Base-by-base conservation (phyloP, 148 eudicot genomes). In the Dysphania ambrosioides region DNA sequence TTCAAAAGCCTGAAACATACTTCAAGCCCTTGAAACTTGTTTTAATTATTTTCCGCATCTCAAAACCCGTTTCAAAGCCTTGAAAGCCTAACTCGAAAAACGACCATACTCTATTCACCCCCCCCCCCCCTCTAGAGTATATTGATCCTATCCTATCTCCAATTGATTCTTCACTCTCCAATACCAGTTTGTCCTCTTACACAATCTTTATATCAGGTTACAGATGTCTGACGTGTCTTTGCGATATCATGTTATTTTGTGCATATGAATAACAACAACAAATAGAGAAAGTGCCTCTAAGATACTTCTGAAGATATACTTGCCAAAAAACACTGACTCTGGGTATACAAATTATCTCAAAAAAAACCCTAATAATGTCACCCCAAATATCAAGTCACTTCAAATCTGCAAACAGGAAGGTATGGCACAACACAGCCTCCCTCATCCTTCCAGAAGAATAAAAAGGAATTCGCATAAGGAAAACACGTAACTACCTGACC, bases 401-500 rank as follows among this genome's bases (percentile, higher is more conserved):
- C 34, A 51, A 6, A 6, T 51, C 30, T 23, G 27, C 63, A 58
- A 26, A 26, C 32, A 64, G 23, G 24, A 64, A 34, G 68, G 35
- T 34, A 64, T 6, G 41, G 23, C 0, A 32, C 38, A 47, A 16
- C 16, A 35, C 2, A 0, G 44, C 68, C 19, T 31, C 47, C 57
- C 61, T 38, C 49, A 8, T 18, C 27, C 34, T 24, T 5, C 19
- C 6, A 9, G 19, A 35, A 18, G 7, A 38, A 64, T n/a, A n/a
- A 53, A 51, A 7, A 55, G 53, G 53, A 4, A 68, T 49, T 3
- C 8, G 4, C 27, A 69, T 1, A 53, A 29, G 58, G 68, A 63
- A 23, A 29, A 23, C 41, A 21, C 57, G 6, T 35, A 66, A 30
- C 26, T 82, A 90, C 97, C 97, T 95, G 96, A 51, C 98, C 97